phyloP scores from a whole-genome alignment of 2,329 filamentous ascomycete genomes.

The Dothideomycetes sp. region DNA sequence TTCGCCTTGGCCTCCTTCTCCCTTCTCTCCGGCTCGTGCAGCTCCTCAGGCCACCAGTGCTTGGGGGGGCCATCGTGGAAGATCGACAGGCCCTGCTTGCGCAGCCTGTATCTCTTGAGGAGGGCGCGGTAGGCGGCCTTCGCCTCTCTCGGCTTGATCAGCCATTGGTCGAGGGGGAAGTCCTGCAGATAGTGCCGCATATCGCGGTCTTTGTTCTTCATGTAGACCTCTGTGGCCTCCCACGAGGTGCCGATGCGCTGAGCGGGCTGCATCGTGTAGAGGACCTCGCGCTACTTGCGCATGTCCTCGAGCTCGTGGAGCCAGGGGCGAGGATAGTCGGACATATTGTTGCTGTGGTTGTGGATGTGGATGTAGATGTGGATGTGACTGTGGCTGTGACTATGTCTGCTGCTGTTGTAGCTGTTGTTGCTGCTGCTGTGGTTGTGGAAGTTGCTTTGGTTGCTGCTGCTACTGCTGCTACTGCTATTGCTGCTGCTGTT shows the following conservation, averaged over 20 bases:
- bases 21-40: too few relatives aligned
- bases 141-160: conserved; percentile 2
- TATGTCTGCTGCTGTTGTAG: too few relatives aligned
- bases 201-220: conserved; percentile 6
- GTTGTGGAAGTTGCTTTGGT: too few relatives aligned
- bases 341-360: not conserved
- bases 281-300: conserved; percentile 2
- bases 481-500: too few relatives aligned
- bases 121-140: conserved; percentile 1
- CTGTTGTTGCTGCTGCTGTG: too few relatives aligned
- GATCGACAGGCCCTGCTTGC: conserved; percentile 4
- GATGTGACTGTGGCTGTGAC: not conserved
- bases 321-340: not conserved
- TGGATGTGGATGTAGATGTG: too few relatives aligned
- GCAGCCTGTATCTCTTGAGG: not conserved
- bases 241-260: not conserved
- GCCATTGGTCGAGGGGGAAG: conserved; percentile 1
- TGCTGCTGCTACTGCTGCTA: too few relatives aligned
- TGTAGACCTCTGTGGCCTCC: conserved; percentile 2
- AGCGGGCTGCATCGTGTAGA: conserved; percentile 4
- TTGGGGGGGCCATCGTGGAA: conserved; percentile 2
- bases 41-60: too few relatives aligned
- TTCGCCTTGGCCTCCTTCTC: too few relatives aligned
- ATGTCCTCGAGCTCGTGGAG: not conserved
- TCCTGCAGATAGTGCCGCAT: conserved; percentile 4